A percentile compares a stretch with the other conserved stretches of the same genome.
These are phyloP conservation scores for Fusarium mexicanum DNA, from an alignment of 2,329 filamentous ascomycete genomes.

Conservation along the genomic window DNA sequence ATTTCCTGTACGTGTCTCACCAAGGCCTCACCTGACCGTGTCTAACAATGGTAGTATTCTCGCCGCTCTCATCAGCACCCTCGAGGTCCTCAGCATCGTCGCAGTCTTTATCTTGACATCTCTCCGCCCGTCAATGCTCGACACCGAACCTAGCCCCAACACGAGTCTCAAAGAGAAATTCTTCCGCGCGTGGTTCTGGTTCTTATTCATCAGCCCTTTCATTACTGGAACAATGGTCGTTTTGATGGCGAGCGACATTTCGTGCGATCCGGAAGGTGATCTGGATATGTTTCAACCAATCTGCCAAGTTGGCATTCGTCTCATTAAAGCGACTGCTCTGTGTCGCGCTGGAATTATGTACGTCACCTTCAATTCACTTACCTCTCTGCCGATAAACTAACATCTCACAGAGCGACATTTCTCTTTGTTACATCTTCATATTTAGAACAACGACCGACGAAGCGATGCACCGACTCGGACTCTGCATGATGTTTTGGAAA, in stretches of 20 bases:
- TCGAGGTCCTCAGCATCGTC: slow-evolving; percentile 30
- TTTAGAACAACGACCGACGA: slow-evolving; percentile 9
- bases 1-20: slow-evolving; percentile 14
- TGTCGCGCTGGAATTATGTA: slow-evolving; percentile 31
- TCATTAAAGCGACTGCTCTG: slow-evolving; percentile 31
- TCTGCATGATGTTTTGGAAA: neutral
- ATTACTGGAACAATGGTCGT: slow-evolving; percentile 19
- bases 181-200: slow-evolving; percentile 28
- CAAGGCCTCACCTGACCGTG: neutral
- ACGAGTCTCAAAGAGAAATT: slow-evolving; percentile 15
- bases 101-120: slow-evolving; percentile 25
- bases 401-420: slow-evolving; percentile 13
- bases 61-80: slow-evolving; percentile 21
- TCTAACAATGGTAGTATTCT: slow-evolving; percentile 12
- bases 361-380: neutral
- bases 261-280: slow-evolving; percentile 24
- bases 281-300: slow-evolving; percentile 27
- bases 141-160: neutral
- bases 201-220: slow-evolving; percentile 23
- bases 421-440: slow-evolving; percentile 32
- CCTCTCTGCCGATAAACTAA: neutral
- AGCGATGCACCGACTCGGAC: neutral
- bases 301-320: slow-evolving; percentile 25
- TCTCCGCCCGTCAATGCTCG: neutral
- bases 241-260: slow-evolving; percentile 31